These are phyloP conservation scores for Phellopilus nigrolimitatus DNA, from an alignment of 1,284 basidiomycete species.

Conservation along the genomic window DNA sequence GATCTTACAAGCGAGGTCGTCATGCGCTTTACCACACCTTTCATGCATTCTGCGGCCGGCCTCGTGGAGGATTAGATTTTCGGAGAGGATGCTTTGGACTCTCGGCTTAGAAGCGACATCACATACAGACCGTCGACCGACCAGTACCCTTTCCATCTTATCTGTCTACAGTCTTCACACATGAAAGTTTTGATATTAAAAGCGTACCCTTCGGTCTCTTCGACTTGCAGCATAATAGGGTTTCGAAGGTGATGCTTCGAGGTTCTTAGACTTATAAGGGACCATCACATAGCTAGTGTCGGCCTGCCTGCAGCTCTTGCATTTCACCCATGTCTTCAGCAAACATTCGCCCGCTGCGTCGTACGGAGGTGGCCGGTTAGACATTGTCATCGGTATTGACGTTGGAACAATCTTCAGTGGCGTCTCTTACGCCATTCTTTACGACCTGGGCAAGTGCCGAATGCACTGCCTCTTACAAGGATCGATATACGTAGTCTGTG, in stretches of 20 bases:
- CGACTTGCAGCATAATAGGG: no score
- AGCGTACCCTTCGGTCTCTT: no score
- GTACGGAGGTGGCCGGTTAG: constrained; percentile 1
- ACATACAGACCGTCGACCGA: neutral
- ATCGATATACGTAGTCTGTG: no score
- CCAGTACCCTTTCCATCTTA: neutral
- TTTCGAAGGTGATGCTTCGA: no score
- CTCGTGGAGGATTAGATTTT: no score
- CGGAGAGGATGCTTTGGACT: neutral
- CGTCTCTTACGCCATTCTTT: constrained; percentile 18
- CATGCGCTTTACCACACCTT: constrained; percentile 1
- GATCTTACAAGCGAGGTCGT: neutral
- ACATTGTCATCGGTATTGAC: constrained; percentile 16
- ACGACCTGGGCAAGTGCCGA: constrained; percentile 11
- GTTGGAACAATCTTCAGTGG: constrained; percentile 19
- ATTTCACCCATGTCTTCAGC: constrained; percentile 6
- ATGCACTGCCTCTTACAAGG: constrained; percentile 13
- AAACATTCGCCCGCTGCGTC: constrained; percentile 6
- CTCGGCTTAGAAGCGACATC: neutral
- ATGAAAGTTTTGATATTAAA: no score
- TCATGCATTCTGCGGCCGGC: neutral
- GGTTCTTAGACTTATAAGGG: no score
- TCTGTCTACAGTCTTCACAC: no score
- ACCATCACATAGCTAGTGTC: no score
- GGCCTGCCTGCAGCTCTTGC: no score